Percentiles rank a stretch among this genome's conserved stretches.
phyloP scores from a whole-genome alignment of 1,284 basidiomycete species.

The Phylloporus gajari region DNA sequence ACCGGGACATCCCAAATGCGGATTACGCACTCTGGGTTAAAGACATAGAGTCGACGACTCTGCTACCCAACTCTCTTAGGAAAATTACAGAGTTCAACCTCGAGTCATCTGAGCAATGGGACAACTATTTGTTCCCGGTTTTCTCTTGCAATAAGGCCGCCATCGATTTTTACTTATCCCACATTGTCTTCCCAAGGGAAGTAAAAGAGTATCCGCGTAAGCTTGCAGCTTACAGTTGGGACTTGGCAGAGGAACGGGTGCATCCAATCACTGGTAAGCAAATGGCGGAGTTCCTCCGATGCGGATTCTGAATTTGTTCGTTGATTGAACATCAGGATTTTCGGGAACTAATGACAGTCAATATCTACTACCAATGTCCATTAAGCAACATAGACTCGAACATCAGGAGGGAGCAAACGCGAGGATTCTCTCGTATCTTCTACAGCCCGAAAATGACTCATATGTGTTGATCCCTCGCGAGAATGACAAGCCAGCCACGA shows the following conservation, averaged over 20 bases:
- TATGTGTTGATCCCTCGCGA: constrained; percentile 39
- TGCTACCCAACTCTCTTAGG: no score
- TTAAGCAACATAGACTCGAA: constrained; percentile 22
- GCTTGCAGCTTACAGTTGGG: constrained; percentile 60
- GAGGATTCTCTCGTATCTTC: constrained; percentile 55
- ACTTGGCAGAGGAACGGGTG: constrained; percentile 50
- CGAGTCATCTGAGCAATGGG: constrained; percentile 49
- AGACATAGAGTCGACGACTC: constrained; percentile 30
- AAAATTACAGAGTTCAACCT: constrained; percentile 52
- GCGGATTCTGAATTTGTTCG: neutral
- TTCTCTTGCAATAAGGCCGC: constrained; percentile 51
- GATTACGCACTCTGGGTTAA: constrained; percentile 57
- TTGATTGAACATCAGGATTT: constrained; percentile 18
- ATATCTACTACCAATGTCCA: constrained; percentile 20
- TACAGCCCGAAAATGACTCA: constrained; percentile 54
- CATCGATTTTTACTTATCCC: constrained; percentile 59
- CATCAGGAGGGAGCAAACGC: constrained; percentile 39
- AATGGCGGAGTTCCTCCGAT: no score
- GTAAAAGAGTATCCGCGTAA: constrained; percentile 59
- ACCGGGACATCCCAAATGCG: constrained; percentile 52
- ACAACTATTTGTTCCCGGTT: constrained; percentile 41
- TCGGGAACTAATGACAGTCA: constrained; percentile 31
- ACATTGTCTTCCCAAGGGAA: constrained; percentile 19
- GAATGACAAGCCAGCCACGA: neutral
- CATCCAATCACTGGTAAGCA: constrained; percentile 19